Evolutionary conservation across 2,329 filamentous ascomycete species (phyloP).

Genomic region (Drechslerella stenobrocha): DNA sequence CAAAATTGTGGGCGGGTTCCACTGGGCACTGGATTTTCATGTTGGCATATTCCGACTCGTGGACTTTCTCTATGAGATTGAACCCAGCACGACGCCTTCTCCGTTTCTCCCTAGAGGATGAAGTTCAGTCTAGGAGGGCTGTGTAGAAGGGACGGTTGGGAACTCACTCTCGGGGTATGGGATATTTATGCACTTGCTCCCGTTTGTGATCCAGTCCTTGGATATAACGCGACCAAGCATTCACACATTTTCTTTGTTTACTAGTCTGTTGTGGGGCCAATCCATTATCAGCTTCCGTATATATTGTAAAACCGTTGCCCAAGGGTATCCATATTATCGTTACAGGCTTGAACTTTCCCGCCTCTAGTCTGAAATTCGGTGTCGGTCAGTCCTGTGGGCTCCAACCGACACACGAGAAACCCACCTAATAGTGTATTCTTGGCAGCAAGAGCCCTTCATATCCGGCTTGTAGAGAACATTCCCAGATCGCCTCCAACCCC

Average conservation of each 20-base stretch:
- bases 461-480: conserved; percentile 76
- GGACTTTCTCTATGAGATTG: conserved; percentile 67
- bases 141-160: background rate
- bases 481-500: conserved; percentile 74
- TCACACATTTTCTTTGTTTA: conserved; percentile 74
- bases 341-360: conserved; percentile 30
- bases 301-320: conserved; percentile 8
- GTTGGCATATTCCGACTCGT: conserved; percentile 65
- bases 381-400: background rate
- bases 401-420: conserved; percentile 14
- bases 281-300: conserved; percentile 63
- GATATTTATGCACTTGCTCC: conserved; percentile 66
- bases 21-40: conserved; percentile 62
- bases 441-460: conserved; percentile 79
- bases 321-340: too few species aligned
- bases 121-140: background rate
- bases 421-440: conserved; percentile 75
- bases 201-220: conserved; percentile 69
- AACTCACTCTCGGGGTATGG: conserved; percentile 68
- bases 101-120: conserved; percentile 61
- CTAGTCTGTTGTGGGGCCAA: conserved; percentile 68
- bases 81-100: conserved; percentile 67
- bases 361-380: conserved; percentile 15
- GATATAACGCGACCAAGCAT: conserved; percentile 74
- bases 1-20: conserved; percentile 68